Evolutionary conservation across 495 filamentous ascomycete genomes (phyloP).

Genomic region (Evernia prunastri): DNA sequence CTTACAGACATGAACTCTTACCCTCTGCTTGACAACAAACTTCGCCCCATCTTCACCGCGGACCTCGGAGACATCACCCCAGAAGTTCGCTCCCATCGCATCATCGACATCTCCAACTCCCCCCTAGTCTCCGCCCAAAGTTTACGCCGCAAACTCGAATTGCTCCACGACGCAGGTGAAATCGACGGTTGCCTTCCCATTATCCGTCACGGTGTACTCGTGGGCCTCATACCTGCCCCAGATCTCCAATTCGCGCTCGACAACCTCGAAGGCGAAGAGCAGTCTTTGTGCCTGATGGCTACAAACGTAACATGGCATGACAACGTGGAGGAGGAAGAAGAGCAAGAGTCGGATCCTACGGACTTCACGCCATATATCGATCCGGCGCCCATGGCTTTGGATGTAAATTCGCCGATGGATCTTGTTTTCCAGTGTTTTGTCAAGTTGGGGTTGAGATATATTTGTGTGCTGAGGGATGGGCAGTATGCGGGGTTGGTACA

Average conservation of each 20-base stretch:
- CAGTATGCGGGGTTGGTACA: constrained; percentile 87
- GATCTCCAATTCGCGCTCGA: constrained; percentile 94
- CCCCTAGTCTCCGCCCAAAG: constrained; percentile 66
- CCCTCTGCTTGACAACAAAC: constrained; percentile 90
- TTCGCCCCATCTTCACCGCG: constrained; percentile 79
- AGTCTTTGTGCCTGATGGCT: constrained; percentile 74
- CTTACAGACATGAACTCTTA: constrained; percentile 96
- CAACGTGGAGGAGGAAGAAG: constrained; percentile 48
- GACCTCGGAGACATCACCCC: constrained; percentile 81
- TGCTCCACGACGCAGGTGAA: constrained; percentile 78
- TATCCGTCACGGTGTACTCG: constrained; percentile 67
- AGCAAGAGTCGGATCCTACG: constrained; percentile 52
- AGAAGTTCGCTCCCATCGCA: constrained; percentile 59
- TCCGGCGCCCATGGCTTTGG: constrained; percentile 79
- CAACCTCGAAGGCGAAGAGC: constrained; percentile 64
- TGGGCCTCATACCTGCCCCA: constrained; percentile 87
- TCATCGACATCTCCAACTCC: constrained; percentile 82
- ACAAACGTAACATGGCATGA: constrained; percentile 48
- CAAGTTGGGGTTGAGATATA: constrained; percentile 85
- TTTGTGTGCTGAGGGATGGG: constrained; percentile 81
- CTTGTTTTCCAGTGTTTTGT: constrained; percentile 95
- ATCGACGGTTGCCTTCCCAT: constrained; percentile 90
- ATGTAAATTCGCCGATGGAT: constrained; percentile 87
- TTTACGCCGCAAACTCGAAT: constrained; percentile 71
- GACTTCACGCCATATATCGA: constrained; percentile 93